A percentile compares a stretch with the other conserved stretches of the same genome.
These are phyloP conservation scores for Ziziphus jujuba DNA, from an alignment of 306 rosid species.

Conservation along the genomic window DNA sequence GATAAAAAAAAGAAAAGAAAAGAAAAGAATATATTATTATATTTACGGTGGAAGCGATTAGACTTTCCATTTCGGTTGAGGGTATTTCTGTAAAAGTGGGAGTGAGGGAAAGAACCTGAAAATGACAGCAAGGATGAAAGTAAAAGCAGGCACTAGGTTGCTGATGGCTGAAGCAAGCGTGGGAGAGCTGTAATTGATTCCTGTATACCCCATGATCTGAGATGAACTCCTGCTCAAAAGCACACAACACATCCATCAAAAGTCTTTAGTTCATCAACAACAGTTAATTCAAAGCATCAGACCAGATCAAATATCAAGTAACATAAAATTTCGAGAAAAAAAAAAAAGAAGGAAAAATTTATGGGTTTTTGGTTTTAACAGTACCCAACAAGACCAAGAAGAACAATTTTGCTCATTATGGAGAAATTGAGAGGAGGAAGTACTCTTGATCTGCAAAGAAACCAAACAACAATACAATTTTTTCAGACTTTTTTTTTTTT, in stretches of 20 bases:
- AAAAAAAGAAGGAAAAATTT: background rate
- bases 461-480: no score
- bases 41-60: background rate
- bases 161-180: slow-evolving; percentile 90
- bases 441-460: slow-evolving; percentile 49
- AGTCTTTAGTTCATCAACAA: no score
- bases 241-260: slow-evolving; percentile 7
- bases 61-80: background rate
- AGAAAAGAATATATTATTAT: background rate
- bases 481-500: no score
- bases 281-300: background rate
- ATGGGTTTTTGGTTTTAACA: background rate
- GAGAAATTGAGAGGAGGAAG: slow-evolving; percentile 73
- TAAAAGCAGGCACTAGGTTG: slow-evolving; percentile 96
- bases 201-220: slow-evolving; percentile 87
- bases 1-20: background rate
- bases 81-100: background rate
- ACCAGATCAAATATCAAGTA: background rate
- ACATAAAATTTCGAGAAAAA: no score
- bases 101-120: slow-evolving; percentile 56
- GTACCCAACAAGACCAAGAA: slow-evolving; percentile 81
- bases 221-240: slow-evolving; percentile 59
- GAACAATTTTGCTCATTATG: slow-evolving; percentile 49
- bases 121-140: slow-evolving; percentile 84
- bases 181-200: slow-evolving; percentile 83